Evolutionary conservation across 805 yeast species (phyloP).

Genomic region (Yarrowia divulgata): DNA sequence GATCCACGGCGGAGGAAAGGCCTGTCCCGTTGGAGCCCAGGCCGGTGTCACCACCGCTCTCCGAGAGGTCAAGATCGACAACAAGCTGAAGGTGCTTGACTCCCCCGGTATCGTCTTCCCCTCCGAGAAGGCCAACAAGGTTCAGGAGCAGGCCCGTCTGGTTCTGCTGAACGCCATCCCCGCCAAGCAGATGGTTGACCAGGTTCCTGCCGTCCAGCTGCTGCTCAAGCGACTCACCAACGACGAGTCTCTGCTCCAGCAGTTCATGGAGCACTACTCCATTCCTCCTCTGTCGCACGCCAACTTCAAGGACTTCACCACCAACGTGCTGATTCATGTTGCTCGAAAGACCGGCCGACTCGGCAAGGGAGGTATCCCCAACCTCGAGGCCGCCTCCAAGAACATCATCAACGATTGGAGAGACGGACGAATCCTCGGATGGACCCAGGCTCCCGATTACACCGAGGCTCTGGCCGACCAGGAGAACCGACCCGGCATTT

Average conservation of each 20-base stretch:
- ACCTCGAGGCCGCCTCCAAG: slow-evolving; percentile 82
- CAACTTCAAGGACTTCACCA: slow-evolving; percentile 78
- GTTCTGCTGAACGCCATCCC: slow-evolving; percentile 89
- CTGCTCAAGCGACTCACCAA: slow-evolving; percentile 78
- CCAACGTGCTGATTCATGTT: slow-evolving; percentile 86
- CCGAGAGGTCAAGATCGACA: slow-evolving; percentile 91
- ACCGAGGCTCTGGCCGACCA: slow-evolving; percentile 45
- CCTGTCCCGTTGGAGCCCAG: slow-evolving; percentile 96
- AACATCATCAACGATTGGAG: slow-evolving; percentile 93
- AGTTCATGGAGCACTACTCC: slow-evolving; percentile 73
- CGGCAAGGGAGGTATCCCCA: slow-evolving; percentile 92
- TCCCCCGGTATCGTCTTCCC: slow-evolving; percentile 99
- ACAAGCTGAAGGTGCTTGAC: slow-evolving; percentile 85
- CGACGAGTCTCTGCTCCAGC: slow-evolving; percentile 68
- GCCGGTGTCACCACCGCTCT: slow-evolving; percentile 96
- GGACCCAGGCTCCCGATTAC: slow-evolving; percentile 58
- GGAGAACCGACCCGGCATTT: slow-evolving; percentile 47
- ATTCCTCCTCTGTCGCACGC: slow-evolving; percentile 79
- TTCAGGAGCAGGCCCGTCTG: slow-evolving; percentile 84
- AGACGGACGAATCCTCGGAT: slow-evolving; percentile 91
- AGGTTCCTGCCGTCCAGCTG: slow-evolving; percentile 78
- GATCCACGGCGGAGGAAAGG: slow-evolving; percentile 69
- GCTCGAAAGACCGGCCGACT: slow-evolving; percentile 93
- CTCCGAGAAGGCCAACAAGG: slow-evolving; percentile 51
- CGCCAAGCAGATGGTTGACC: slow-evolving; percentile 83